A percentile compares a stretch with the other conserved stretches of the same genome.
Conservation (phyloP, 495 filamentous ascomycete species). For the Trichoderma reesei region DNA sequence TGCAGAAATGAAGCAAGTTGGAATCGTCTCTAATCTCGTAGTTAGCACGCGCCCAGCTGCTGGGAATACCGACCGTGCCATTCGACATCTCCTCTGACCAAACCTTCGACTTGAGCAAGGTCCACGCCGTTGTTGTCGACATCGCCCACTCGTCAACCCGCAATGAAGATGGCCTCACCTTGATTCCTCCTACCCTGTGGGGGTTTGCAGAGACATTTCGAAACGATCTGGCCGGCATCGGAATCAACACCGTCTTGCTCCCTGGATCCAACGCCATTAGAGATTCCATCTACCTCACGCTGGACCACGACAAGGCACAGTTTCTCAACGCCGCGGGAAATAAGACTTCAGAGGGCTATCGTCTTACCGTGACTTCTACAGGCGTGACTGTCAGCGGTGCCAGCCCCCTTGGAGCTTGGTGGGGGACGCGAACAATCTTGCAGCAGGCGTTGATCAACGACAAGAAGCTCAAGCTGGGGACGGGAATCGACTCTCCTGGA, state of each 20-base stretch:
- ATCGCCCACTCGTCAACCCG: constrained; percentile 13
- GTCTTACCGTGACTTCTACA: constrained; percentile 23
- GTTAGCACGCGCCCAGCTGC: constrained; percentile 30
- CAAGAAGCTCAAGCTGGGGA: constrained; percentile 23
- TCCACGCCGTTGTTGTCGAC: constrained; percentile 14
- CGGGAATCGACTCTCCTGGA: constrained; percentile 34
- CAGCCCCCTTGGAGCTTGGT: constrained; percentile 44
- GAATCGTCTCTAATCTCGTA: neutral
- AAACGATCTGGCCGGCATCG: constrained; percentile 28
- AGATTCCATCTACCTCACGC: neutral
- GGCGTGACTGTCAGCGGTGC: constrained; percentile 34
- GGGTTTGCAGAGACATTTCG: constrained; percentile 41
- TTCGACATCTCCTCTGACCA: constrained; percentile 4
- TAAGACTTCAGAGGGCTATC: constrained; percentile 40
- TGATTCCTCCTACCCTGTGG: constrained; percentile 41
- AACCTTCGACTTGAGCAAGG: neutral
- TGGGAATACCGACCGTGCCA: constrained; percentile 8
- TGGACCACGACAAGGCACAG: constrained; percentile 19
- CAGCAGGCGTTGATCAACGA: constrained; percentile 34
- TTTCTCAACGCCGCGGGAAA: constrained; percentile 35
- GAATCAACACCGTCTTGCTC: constrained; percentile 13
- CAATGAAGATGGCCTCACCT: constrained; percentile 36
- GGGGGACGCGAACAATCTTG: constrained; percentile 45
- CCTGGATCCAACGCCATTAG: neutral
- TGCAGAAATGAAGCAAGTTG: neutral